phyloP scores from a whole-genome alignment of 2,329 filamentous ascomycete genomes.

The Ilyonectria mors-panacis region DNA sequence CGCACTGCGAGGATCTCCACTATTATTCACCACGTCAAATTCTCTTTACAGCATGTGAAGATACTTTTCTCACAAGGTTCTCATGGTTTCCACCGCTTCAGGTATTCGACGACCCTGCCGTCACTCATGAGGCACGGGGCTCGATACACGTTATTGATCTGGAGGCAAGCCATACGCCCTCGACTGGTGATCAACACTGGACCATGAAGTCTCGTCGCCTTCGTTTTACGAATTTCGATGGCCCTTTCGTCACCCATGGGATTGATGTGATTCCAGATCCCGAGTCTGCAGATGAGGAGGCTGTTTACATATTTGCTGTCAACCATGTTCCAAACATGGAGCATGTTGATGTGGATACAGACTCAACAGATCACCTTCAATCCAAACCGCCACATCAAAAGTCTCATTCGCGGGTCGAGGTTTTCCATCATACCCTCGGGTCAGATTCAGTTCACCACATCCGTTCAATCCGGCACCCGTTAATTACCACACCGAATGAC shows the following conservation, averaged over 20 bases:
- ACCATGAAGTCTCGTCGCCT: slow-evolving; percentile 49
- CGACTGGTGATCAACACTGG: neutral
- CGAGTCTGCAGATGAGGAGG: slow-evolving; percentile 43
- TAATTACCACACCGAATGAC: slow-evolving; percentile 73
- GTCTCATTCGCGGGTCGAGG: slow-evolving; percentile 68
- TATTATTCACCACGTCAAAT: slow-evolving; percentile 63
- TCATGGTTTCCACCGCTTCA: slow-evolving; percentile 67
- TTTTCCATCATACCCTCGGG: slow-evolving; percentile 69
- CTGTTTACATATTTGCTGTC: slow-evolving; percentile 73
- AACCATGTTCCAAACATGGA: slow-evolving; percentile 70
- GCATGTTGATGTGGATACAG: slow-evolving; percentile 41
- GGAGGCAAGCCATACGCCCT: slow-evolving; percentile 54
- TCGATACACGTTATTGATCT: slow-evolving; percentile 69
- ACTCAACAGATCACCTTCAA: slow-evolving; percentile 20
- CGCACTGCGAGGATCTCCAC: slow-evolving; percentile 73
- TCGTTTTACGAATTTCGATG: slow-evolving; percentile 64
- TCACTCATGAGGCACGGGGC: slow-evolving; percentile 53
- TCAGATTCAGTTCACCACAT: slow-evolving; percentile 60
- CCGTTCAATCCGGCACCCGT: slow-evolving; percentile 66
- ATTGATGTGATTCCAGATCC: slow-evolving; percentile 72
- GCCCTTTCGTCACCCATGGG: slow-evolving; percentile 71
- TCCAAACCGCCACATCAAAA: slow-evolving; percentile 49
- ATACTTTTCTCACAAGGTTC: slow-evolving; percentile 57
- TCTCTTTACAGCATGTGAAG: slow-evolving; percentile 72
- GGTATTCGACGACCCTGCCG: slow-evolving; percentile 57